A percentile compares a stretch with the other conserved stretches of the same genome.
phyloP scores from a whole-genome alignment of 306 rosid genomes.

The Macrotyloma uniflorum region DNA sequence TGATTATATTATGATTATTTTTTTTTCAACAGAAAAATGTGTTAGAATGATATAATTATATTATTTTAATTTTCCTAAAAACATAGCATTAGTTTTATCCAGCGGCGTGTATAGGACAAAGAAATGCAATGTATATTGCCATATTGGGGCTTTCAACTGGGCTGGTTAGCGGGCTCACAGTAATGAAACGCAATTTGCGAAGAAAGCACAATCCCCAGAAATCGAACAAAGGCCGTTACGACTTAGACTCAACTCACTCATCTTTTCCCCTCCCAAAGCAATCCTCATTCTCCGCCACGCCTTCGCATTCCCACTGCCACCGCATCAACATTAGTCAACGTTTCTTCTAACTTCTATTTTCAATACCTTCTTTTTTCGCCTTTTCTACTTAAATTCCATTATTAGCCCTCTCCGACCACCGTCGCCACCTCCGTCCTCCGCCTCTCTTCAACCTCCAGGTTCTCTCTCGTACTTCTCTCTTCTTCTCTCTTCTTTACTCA shows the following conservation, averaged over 20 bases:
- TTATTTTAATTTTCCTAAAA: neutral
- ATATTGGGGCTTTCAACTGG: neutral
- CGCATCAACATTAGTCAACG: neutral
- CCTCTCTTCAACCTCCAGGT: conserved; percentile 14
- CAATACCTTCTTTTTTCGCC: neutral
- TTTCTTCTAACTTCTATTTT: neutral
- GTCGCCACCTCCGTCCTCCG: conserved; percentile 18
- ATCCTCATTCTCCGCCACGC: neutral
- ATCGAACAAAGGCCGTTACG: neutral
- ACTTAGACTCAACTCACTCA: neutral
- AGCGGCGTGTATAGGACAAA: neutral
- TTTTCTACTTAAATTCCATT: neutral
- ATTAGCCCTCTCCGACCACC: neutral
- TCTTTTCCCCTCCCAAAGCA: neutral
- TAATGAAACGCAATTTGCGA: neutral
- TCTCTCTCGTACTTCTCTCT: neutral
- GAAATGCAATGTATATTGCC: neutral
- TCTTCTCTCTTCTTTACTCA: neutral
- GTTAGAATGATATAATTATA: no score
- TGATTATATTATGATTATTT: no score
- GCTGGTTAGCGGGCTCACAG: neutral
- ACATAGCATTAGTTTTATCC: neutral
- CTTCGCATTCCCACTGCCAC: neutral
- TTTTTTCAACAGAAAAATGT: no score
- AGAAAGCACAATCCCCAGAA: neutral